These are phyloP conservation scores for Aspergillus sp. DNA, from an alignment of 2,329 filamentous ascomycete genomes.

Conservation along the genomic window DNA sequence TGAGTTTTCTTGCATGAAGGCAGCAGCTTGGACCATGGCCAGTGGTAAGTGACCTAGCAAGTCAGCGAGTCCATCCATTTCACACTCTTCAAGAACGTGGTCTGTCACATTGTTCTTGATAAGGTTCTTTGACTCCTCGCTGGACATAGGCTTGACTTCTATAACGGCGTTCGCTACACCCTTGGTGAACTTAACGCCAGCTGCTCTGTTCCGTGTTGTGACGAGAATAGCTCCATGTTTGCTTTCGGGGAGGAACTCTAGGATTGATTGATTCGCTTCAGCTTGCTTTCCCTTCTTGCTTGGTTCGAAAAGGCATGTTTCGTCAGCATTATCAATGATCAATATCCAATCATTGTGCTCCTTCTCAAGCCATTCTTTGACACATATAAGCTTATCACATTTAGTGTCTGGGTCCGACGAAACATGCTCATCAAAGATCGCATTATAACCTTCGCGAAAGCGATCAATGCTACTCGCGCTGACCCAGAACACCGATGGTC, in stretches of 20 bases:
- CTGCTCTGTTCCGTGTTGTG: slow-evolving; percentile 14
- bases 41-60: slow-evolving; percentile 12
- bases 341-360: slow-evolving; percentile 14
- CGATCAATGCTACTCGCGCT: slow-evolving; percentile 13
- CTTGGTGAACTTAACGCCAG: slow-evolving; percentile 13
- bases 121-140: slow-evolving; percentile 9
- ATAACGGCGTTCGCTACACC: slow-evolving; percentile 1
- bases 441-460: slow-evolving; percentile 11
- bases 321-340: slow-evolving; percentile 22
- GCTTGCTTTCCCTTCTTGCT: neutral
- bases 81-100: slow-evolving; percentile 3
- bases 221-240: slow-evolving; percentile 4
- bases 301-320: slow-evolving; percentile 14
- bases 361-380: slow-evolving; percentile 15
- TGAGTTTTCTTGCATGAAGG: slow-evolving; percentile 15
- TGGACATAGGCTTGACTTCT: slow-evolving; percentile 12
- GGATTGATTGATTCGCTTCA: neutral
- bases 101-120: slow-evolving; percentile 8
- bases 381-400: slow-evolving; percentile 1
- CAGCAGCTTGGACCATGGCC: slow-evolving; percentile 13
- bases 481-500: slow-evolving; percentile 13
- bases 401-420: slow-evolving; percentile 3
- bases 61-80: slow-evolving; percentile 8
- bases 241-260: slow-evolving; percentile 5
- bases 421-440: slow-evolving; percentile 5